Conservation (phyloP, 129 eudicot genomes). For the Saussurea involucrata region DNA sequence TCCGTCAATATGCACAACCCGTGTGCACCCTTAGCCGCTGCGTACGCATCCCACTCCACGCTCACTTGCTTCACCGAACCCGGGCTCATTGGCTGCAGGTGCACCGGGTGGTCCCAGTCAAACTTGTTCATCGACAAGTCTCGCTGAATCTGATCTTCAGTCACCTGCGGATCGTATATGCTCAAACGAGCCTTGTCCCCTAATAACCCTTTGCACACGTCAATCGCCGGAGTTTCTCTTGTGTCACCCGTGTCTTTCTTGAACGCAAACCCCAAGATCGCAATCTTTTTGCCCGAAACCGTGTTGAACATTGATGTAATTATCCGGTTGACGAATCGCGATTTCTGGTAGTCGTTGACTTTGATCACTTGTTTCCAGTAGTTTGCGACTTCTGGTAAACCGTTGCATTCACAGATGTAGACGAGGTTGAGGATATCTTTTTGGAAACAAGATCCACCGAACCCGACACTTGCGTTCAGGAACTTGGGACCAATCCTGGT, state of each 20-base stretch:
- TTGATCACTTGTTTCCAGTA: slow-evolving; percentile 79
- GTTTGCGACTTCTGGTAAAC: slow-evolving; percentile 63
- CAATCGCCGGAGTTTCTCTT: slow-evolving; percentile 75
- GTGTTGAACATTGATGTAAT: slow-evolving; percentile 81
- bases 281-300: slow-evolving; percentile 63
- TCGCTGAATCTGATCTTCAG: slow-evolving; percentile 66
- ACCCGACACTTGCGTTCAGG: slow-evolving; percentile 71
- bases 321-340: slow-evolving; percentile 57
- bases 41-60: slow-evolving; percentile 54
- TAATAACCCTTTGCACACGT: slow-evolving; percentile 62
- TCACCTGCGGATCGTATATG: slow-evolving; percentile 77
- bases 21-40: slow-evolving; percentile 59
- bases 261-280: slow-evolving; percentile 63
- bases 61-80: slow-evolving; percentile 37
- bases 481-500: slow-evolving; percentile 68
- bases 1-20: slow-evolving; percentile 59
- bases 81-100: slow-evolving; percentile 59
- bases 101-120: slow-evolving; percentile 77
- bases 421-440: slow-evolving; percentile 74
- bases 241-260: slow-evolving; percentile 80
- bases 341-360: slow-evolving; percentile 76
- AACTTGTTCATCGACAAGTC: slow-evolving; percentile 59
- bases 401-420: slow-evolving; percentile 79
- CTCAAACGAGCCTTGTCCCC: slow-evolving; percentile 58
- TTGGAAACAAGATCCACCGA: slow-evolving; percentile 82